Base-by-base conservation (phyloP, 2,329 filamentous ascomycete genomes). In the Stachybotrys chlorohalonatus region DNA sequence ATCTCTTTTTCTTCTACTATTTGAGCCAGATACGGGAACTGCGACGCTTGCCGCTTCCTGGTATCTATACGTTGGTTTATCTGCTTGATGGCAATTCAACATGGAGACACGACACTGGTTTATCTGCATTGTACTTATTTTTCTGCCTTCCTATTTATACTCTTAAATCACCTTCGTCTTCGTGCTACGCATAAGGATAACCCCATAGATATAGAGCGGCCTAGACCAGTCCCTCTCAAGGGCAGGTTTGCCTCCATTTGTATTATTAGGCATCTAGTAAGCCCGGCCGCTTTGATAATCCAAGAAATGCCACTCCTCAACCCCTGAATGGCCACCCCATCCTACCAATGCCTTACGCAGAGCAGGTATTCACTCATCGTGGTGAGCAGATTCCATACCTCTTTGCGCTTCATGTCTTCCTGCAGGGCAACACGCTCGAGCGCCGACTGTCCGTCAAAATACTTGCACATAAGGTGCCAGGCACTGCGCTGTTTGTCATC, bases 341-440 rank as follows among this genome's bases (percentile, higher is more conserved):
- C 36, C 36, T 42, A 91, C 86, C 87, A 90, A 68, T 90, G 87
- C 53, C 85, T 76, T 52, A 84, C 82, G 60, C 81, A 81, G 4
- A 90, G 67, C 17, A 91, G 65, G 68, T 86, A 81, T 65, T 89
- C 86, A 59, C 82, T 80, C 78, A 86, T 85, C n/a, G 74, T 72
- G 47, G 78, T 79, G 54, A 88, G 68, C 54, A 85, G 74, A 50
- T 81, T 80, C 75, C 88, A 91, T 13, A 90, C 79, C 61, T 89
- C 86, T 72, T 93, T 95, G 55, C 90, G 79, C 75, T 94, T 95
- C 73, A 95, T 80, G 6, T 89, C 88, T 71, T 96, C 90, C 55
- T 87, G 81, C n/a, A 94, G 75, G 1, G 88, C 83, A 60, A 99
- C 87, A 62, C 92, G 85, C 73, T 99, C 94, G 56, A 97, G 76